Percentiles rank a stretch among this genome's conserved stretches.
phyloP scores from a whole-genome alignment of 257 asterid genomes.

The Petunia axillaris region DNA sequence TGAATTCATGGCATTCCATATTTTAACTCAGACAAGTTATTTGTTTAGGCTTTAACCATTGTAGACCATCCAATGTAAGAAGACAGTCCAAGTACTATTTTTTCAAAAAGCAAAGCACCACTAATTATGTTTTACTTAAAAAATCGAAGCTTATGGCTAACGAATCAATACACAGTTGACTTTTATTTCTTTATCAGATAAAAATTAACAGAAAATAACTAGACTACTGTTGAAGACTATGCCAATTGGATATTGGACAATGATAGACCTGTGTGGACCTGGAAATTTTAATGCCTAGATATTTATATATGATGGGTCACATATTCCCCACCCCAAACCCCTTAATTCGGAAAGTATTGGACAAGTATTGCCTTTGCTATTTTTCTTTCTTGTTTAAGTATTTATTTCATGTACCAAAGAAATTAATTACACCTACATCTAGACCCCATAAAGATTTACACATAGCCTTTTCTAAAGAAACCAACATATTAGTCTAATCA shows the following conservation, averaged over 20 bases:
- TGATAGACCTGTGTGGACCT: background rate
- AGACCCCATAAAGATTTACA: background rate
- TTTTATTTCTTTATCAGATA: background rate
- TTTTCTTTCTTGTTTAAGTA: background rate
- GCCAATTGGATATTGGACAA: background rate
- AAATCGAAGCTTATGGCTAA: background rate
- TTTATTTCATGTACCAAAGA: background rate
- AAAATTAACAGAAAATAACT: background rate
- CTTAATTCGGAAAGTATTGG: too few relatives aligned
- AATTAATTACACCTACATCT: background rate
- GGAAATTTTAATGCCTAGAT: too few relatives aligned
- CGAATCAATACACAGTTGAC: conserved; percentile 3
- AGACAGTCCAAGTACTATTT: too few relatives aligned
- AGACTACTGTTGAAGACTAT: background rate
- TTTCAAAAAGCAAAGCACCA: too few relatives aligned
- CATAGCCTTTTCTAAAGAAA: conserved; percentile 4
- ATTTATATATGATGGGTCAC: background rate
- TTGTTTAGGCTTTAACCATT: background rate
- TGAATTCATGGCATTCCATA: background rate
- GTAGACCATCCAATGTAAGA: background rate
- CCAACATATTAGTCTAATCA: background rate
- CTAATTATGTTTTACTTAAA: too few relatives aligned
- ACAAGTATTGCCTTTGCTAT: too few relatives aligned
- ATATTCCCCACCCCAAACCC: too few relatives aligned
- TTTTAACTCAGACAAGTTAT: background rate